A percentile compares a stretch with the other conserved stretches of the same genome.
Conservation (phyloP, 1,139 yeast genomes). For the Yamadazyma sp. region DNA sequence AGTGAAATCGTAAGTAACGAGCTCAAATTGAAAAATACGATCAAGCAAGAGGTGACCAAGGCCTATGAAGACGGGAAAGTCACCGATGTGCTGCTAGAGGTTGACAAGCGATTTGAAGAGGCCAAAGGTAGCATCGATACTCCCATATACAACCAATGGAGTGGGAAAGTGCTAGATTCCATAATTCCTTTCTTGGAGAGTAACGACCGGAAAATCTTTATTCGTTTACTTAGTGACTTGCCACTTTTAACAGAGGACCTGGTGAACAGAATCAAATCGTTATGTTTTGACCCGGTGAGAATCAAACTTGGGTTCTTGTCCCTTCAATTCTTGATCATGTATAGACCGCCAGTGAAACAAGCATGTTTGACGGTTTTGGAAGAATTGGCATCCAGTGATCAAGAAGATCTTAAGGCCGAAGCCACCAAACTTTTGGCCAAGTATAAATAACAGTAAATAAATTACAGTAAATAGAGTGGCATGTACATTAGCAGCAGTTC, state of each 20-base stretch:
- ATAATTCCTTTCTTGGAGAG: conserved; percentile 82
- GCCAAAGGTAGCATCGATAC: conserved; percentile 24
- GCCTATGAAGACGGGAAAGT: conserved; percentile 16
- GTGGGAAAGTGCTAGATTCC: conserved; percentile 71
- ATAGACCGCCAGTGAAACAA: conserved; percentile 78
- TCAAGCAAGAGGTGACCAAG: conserved; percentile 16
- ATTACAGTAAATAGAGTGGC: too few species aligned
- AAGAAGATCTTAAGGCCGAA: conserved; percentile 56
- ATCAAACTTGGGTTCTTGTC: conserved; percentile 78
- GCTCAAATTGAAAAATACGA: conserved; percentile 16
- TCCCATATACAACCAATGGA: conserved; percentile 65
- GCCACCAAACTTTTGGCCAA: conserved; percentile 54
- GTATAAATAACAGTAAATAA: too few species aligned
- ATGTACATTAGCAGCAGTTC: too few species aligned
- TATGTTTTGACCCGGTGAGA: conserved; percentile 86
- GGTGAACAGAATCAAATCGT: conserved; percentile 63
- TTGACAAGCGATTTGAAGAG: conserved; percentile 13
- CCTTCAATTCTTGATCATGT: conserved; percentile 79
- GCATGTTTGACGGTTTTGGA: conserved; percentile 66
- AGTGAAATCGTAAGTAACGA: conserved; percentile 55
- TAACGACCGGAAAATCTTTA: conserved; percentile 73
- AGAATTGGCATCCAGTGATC: conserved; percentile 51
- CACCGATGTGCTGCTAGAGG: conserved; percentile 10
- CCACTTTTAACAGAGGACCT: conserved; percentile 69
- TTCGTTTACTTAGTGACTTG: conserved; percentile 80